Evolutionary conservation across 345 rosid genomes (phyloP), one percentile per base, ranked within the genome.

Genomic region (Camelina laxa): DNA sequence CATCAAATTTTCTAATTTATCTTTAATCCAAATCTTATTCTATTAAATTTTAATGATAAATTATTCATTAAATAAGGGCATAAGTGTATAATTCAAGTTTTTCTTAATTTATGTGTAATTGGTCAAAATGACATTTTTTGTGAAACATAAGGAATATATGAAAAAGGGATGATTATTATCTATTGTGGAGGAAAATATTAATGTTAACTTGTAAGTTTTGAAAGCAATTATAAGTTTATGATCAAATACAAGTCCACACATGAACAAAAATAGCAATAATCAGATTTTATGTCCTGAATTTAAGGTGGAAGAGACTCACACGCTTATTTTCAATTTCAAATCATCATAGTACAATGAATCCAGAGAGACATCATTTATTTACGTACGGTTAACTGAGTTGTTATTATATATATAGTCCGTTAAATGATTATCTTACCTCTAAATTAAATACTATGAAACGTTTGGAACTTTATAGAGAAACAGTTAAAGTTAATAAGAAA

Each of bases 281-380:
- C 54, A 50, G 72, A 58, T 49, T 67, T 24, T 2, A 42, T 51
- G 69, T 75, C 79, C 79, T 68, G 67, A 42, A 42, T 51, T 75
- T 51, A 20, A 51, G 79, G 74, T 75, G 74, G 74, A 68, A 41
- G 69, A 75, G 64, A 75, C 64, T 61, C 50, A 21, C 79, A 75
- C 79, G 79, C 74, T 69, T 75, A 20, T 50, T 30, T 60, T 8
- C 44, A 58, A 66, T 30, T 60, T 8, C 44, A 58, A 66, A 58
- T 27, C 64, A 59, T 51, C 16, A 59, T 22, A 19, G 73, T 75
- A 59, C 79, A 75, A 17, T 67, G 79, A 75, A 75, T 45, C 68
- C 30, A 27, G 30, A 39, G 8, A 59, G 6, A 24, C 78, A 57
- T 66, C 53, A 75, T 75, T 65, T 67, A 74, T 65, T 36, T 66